Conservation (phyloP, 192 early-diverging fungal genomes). For the Podila verticillata region DNA sequence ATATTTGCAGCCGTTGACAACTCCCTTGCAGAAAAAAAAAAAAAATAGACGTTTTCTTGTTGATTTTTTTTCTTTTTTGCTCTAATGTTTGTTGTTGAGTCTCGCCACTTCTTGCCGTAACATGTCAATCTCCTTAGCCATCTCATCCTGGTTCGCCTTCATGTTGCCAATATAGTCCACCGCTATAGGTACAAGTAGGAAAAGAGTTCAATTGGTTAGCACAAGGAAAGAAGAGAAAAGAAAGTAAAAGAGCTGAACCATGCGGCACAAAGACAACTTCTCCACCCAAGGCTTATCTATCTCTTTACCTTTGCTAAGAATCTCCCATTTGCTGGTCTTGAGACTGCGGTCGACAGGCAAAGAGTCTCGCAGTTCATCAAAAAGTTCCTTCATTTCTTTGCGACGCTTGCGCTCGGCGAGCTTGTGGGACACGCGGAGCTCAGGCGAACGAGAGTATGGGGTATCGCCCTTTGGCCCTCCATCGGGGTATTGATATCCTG, state of each 20-base stretch:
- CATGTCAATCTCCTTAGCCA: constrained; percentile 60
- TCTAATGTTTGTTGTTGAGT: constrained; percentile 29
- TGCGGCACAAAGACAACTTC: not conserved
- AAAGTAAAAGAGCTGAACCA: not conserved
- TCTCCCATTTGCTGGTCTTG: constrained; percentile 93
- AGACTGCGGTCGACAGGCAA: constrained; percentile 83
- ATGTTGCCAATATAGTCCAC: constrained; percentile 64
- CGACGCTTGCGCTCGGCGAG: constrained; percentile 88
- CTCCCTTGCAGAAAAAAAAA: too few species aligned
- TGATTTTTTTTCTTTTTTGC: too few species aligned
- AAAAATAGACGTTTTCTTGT: too few species aligned
- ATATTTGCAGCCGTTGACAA: too few species aligned
- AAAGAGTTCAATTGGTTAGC: not conserved
- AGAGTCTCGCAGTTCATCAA: constrained; percentile 84
- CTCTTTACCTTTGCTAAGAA: constrained; percentile 81
- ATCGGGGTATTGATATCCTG: constrained; percentile 31
- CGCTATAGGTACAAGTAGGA: constrained; percentile 39
- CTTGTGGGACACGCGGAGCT: constrained; percentile 87
- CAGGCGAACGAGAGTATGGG: constrained; percentile 78
- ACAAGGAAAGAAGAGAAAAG: constrained; percentile 7
- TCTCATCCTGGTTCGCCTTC: constrained; percentile 62
- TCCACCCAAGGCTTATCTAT: constrained; percentile 10
- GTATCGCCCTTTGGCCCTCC: constrained; percentile 53
- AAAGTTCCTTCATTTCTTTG: constrained; percentile 92
- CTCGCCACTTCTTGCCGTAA: constrained; percentile 56